phyloP scores from a whole-genome alignment of 2,329 filamentous ascomycete species.

The Polychaeton citri region DNA sequence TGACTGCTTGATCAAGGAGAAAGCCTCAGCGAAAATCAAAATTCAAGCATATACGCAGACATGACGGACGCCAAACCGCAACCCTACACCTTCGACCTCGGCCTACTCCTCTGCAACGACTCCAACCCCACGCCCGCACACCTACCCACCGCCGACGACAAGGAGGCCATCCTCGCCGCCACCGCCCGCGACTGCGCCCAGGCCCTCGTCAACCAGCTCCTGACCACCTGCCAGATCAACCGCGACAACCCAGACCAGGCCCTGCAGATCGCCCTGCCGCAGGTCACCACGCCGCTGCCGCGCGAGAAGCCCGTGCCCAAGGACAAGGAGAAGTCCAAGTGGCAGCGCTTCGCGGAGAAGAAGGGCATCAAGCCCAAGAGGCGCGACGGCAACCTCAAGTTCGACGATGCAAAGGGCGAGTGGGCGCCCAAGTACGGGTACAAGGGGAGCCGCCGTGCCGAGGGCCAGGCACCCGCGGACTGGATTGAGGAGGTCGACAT shows the following conservation, averaged over 20 bases:
- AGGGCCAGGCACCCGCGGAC: slow-evolving; percentile 56
- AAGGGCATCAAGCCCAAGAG: slow-evolving; percentile 91
- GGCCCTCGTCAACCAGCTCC: slow-evolving; percentile 83
- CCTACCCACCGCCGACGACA: slow-evolving; percentile 26
- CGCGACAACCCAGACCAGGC: slow-evolving; percentile 46
- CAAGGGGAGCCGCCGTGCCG: slow-evolving; percentile 79
- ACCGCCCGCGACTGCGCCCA: slow-evolving; percentile 84
- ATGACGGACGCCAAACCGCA: slow-evolving; percentile 48
- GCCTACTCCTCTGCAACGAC: slow-evolving; percentile 74
- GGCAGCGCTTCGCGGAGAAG: slow-evolving; percentile 92
- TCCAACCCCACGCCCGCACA: slow-evolving; percentile 60
- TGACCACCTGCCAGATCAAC: slow-evolving; percentile 71
- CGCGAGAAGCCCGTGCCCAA: slow-evolving; percentile 84
- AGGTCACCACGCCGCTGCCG: slow-evolving; percentile 56
- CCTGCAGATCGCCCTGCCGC: slow-evolving; percentile 67
- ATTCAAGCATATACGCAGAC: too few relatives aligned
- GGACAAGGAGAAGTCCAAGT: slow-evolving; percentile 74
- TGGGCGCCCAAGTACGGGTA: slow-evolving; percentile 96
- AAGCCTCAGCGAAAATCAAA: too few relatives aligned
- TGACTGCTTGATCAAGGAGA: too few relatives aligned
- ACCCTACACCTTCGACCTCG: slow-evolving; percentile 84
- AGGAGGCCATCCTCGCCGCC: slow-evolving; percentile 54
- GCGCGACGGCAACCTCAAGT: slow-evolving; percentile 62
- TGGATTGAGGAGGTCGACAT: slow-evolving; percentile 90
- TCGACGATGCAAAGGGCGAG: slow-evolving; percentile 70